These are phyloP conservation scores for Fonsecaea monophora DNA, from an alignment of 2,329 filamentous ascomycete genomes.

Conservation along the genomic window DNA sequence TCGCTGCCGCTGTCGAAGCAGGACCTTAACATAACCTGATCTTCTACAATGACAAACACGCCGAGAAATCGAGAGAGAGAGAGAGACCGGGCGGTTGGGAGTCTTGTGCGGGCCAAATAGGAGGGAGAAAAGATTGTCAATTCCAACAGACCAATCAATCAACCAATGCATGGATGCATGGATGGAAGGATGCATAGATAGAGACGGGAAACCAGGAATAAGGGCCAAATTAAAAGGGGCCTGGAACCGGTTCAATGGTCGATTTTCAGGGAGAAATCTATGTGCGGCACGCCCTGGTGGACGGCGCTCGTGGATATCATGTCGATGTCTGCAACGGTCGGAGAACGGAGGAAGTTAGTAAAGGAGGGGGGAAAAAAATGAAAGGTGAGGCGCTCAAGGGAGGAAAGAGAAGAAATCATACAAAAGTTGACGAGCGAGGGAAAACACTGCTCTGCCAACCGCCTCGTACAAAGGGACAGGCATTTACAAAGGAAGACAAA, in stretches of 20 bases:
- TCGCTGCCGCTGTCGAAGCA: no score
- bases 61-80: no score
- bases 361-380: not conserved
- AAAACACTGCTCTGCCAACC: not conserved
- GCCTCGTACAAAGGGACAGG: not conserved
- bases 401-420: no score
- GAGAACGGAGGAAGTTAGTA: not conserved
- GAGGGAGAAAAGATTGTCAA: no score
- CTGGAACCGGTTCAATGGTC: constrained; percentile 60
- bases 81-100: constrained; percentile 3
- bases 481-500: no score
- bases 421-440: no score
- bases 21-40: no score
- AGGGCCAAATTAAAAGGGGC: not conserved
- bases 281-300: constrained; percentile 90
- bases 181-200: not conserved
- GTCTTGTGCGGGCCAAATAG: no score
- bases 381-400: not conserved
- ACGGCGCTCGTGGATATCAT: constrained; percentile 96
- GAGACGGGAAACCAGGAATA: not conserved
- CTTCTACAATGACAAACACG: no score
- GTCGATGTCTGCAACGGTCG: constrained; percentile 74
- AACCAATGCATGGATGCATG: no score
- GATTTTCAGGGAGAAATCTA: constrained; percentile 98
- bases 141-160: no score